A percentile compares a stretch with the other conserved stretches of the same genome.
These are phyloP conservation scores for Condylostoma magnum DNA, from an alignment of 169 alveolate genomes.

Conservation along the genomic window DNA sequence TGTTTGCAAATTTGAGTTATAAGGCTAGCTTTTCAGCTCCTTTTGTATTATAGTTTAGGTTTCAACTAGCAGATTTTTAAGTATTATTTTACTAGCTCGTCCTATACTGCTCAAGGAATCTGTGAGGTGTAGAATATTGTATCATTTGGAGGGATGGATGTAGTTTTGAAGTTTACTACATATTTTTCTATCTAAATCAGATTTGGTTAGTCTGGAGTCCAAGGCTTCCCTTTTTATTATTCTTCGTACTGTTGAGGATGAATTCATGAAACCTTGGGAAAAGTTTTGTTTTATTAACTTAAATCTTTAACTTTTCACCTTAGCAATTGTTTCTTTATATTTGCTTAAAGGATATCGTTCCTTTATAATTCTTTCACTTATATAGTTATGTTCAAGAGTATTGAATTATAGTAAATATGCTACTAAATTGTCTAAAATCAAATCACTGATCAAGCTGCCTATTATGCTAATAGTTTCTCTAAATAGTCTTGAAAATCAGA, in stretches of 20 bases:
- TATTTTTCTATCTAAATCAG: neutral
- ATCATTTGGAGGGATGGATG: neutral
- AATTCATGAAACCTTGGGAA: neutral
- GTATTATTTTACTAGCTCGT: neutral
- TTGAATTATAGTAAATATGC: neutral
- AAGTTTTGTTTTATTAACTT: neutral
- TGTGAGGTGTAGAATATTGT: neutral
- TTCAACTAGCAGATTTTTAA: neutral
- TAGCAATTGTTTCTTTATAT: neutral
- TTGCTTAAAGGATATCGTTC: neutral
- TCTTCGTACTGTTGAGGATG: neutral
- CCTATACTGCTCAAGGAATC: neutral
- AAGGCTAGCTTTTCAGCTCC: neutral
- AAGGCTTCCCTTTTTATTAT: neutral
- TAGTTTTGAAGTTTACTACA: neutral
- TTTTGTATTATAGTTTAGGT: neutral
- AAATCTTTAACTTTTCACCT: neutral
- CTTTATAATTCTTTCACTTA: constrained; percentile 9
- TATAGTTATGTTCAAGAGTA: neutral
- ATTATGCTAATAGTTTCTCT: neutral
- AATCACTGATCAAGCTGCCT: neutral
- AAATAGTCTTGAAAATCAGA: neutral
- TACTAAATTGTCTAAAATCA: constrained; percentile 15
- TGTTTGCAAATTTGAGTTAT: neutral
- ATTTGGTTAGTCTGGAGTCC: neutral